These are phyloP conservation scores for Dalbergia oliveri DNA, from an alignment of 306 rosid species.

Conservation along the genomic window DNA sequence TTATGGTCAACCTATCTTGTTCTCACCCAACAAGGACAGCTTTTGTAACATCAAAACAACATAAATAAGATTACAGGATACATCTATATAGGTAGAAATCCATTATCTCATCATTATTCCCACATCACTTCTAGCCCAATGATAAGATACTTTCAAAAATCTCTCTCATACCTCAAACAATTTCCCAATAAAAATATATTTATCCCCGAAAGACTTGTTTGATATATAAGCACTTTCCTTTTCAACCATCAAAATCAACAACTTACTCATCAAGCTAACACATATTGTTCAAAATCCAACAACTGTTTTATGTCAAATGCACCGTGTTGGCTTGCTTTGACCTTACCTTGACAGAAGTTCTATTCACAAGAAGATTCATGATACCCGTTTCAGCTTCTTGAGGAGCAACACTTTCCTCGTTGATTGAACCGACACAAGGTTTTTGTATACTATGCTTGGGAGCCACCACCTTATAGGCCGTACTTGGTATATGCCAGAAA, in stretches of 20 bases:
- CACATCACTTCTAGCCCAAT: background rate
- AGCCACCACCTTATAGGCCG: conserved; percentile 68
- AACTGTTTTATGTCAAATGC: conserved; percentile 13
- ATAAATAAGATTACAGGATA: background rate
- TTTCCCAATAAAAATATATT: background rate
- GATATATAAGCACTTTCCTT: background rate
- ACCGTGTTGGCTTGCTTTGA: conserved; percentile 2
- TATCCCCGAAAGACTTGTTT: background rate
- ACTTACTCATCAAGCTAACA: background rate
- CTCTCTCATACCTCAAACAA: background rate
- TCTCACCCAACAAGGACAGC: background rate
- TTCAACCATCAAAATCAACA: conserved; percentile 10
- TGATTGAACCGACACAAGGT: conserved; percentile 88
- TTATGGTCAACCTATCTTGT: background rate
- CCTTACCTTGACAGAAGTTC: conserved; percentile 83
- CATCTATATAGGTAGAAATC: background rate
- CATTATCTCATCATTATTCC: background rate
- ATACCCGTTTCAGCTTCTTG: conserved; percentile 84
- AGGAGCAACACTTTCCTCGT: conserved; percentile 76
- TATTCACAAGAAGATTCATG: conserved; percentile 68
- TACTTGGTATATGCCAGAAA: conserved; percentile 94
- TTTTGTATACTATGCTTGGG: conserved; percentile 60
- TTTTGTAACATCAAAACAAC: no score
- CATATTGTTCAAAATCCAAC: conserved; percentile 9
- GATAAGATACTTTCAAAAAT: background rate